Conservation (phyloP, 139 green algal species). For the Coccomyxa sp. region DNA sequence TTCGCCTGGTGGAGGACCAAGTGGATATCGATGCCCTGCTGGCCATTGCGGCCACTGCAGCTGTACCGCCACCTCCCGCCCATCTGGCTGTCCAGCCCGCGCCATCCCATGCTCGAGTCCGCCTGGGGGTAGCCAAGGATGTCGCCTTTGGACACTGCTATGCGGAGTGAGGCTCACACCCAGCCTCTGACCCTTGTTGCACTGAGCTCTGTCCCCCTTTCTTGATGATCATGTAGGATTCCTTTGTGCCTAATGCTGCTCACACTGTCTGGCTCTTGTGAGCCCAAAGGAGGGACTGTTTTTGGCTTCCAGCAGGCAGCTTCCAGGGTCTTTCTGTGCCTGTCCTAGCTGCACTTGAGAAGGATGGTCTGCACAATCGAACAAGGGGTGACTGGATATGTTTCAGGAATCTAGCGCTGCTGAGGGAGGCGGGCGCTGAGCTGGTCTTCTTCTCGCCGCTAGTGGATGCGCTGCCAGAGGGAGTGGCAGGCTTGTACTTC, state of each 20-base stretch:
- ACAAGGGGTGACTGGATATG: neutral
- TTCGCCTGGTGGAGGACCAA: slow-evolving; percentile 37
- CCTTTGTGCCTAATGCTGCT: no score
- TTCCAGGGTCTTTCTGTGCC: neutral
- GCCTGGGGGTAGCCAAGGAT: slow-evolving; percentile 73
- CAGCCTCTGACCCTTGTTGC: neutral
- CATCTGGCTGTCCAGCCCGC: no score
- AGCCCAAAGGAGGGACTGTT: no score
- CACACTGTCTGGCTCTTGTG: no score
- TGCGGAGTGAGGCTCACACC: slow-evolving; percentile 38
- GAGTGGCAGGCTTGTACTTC: slow-evolving; percentile 77
- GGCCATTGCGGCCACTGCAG: slow-evolving; percentile 26
- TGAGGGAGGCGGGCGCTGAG: slow-evolving; percentile 65
- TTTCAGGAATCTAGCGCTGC: slow-evolving; percentile 49
- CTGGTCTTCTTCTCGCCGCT: slow-evolving; percentile 89
- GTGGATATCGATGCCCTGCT: slow-evolving; percentile 63
- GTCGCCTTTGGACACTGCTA: slow-evolving; percentile 85
- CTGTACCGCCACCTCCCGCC: neutral
- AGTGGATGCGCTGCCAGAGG: slow-evolving; percentile 69
- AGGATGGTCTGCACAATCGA: no score
- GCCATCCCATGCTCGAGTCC: slow-evolving; percentile 13
- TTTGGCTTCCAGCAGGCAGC: no score
- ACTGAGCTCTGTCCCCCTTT: neutral
- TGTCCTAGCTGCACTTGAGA: neutral
- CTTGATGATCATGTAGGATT: neutral